Conservation (phyloP, 31 red algal species). For the Porphyra umbilicalis region DNA sequence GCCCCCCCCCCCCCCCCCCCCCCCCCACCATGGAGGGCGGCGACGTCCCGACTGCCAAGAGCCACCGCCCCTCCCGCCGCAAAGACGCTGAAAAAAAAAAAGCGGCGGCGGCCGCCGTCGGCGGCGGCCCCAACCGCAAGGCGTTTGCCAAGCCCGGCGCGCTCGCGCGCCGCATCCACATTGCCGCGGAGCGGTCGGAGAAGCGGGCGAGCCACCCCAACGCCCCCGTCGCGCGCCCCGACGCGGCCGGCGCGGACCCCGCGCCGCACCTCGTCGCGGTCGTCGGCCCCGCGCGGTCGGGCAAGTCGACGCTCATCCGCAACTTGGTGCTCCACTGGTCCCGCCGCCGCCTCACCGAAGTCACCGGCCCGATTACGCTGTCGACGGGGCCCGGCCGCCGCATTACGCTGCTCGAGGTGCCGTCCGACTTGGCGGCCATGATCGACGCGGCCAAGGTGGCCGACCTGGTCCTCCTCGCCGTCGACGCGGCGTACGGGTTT, state of each 20-base stretch:
- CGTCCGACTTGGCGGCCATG: slow-evolving; percentile 73
- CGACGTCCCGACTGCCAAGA: slow-evolving; percentile 30
- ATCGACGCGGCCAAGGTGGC: slow-evolving; percentile 98
- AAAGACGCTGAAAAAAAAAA: slow-evolving; percentile 31
- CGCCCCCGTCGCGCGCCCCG: slow-evolving; percentile 30
- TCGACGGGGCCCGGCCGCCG: slow-evolving; percentile 60
- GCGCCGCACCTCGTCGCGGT: slow-evolving; percentile 89
- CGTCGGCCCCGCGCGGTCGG: slow-evolving; percentile 72
- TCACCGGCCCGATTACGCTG: slow-evolving; percentile 86
- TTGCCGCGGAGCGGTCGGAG: slow-evolving; percentile 69
- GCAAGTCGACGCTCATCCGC: slow-evolving; percentile 92
- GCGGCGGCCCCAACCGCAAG: slow-evolving; percentile 9
- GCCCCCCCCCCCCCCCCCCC: slow-evolving; percentile 5
- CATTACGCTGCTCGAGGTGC: slow-evolving; percentile 90
- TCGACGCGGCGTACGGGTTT: slow-evolving; percentile 89
- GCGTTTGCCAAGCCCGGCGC: slow-evolving; percentile 72
- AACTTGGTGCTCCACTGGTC: slow-evolving; percentile 94
- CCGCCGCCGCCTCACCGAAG: slow-evolving; percentile 47
- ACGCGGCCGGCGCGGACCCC: slow-evolving; percentile 22
- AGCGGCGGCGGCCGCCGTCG: slow-evolving; percentile 30
- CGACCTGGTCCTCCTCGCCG: slow-evolving; percentile 84
- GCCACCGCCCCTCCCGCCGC: slow-evolving; percentile 36
- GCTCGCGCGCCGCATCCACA: slow-evolving; percentile 55
- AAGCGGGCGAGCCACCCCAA: slow-evolving; percentile 56
- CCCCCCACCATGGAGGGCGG: slow-evolving; percentile 41